Evolutionary conservation across 345 rosid genomes (phyloP).

Genomic region (Fremontodendron californicum): DNA sequence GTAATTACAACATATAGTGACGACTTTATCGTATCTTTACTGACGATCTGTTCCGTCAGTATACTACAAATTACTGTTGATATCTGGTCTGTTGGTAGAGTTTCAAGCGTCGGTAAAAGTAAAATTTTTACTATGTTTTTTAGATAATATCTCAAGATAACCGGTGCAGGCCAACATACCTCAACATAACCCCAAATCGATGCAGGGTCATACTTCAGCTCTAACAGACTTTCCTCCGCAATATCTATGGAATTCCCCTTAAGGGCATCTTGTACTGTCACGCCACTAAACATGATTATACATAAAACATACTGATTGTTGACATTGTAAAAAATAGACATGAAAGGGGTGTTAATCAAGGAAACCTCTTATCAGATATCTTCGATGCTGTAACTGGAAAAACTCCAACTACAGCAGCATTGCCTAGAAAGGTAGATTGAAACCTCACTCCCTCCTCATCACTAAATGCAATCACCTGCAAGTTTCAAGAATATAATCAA

Average conservation of each 20-base stretch:
- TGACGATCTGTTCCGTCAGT: too few species aligned
- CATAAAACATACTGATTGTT: slow-evolving; percentile 30
- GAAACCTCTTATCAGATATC: slow-evolving; percentile 81
- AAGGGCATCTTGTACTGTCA: slow-evolving; percentile 76
- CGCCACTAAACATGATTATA: slow-evolving; percentile 56
- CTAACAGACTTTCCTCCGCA: slow-evolving; percentile 51
- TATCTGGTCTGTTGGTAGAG: too few species aligned
- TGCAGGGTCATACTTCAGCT: slow-evolving; percentile 70
- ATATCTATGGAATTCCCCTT: slow-evolving; percentile 47
- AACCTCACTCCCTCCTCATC: slow-evolving; percentile 97
- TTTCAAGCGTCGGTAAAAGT: too few species aligned
- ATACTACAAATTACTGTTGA: too few species aligned
- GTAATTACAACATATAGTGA: too few species aligned
- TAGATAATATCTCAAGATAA: not conserved
- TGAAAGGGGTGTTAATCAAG: slow-evolving; percentile 12
- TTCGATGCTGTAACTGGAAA: slow-evolving; percentile 69
- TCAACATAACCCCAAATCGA: slow-evolving; percentile 93
- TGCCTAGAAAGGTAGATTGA: slow-evolving; percentile 92
- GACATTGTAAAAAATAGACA: not conserved
- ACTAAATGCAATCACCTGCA: slow-evolving; percentile 93
- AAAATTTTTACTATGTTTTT: too few species aligned
- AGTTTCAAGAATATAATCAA: slow-evolving; percentile 10
- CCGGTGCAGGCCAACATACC: slow-evolving; percentile 35
- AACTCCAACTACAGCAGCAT: slow-evolving; percentile 87
- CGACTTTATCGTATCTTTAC: too few species aligned